These are phyloP conservation scores for Hevea brasiliensis DNA, from an alignment of 345 rosid species.

Conservation along the genomic window DNA sequence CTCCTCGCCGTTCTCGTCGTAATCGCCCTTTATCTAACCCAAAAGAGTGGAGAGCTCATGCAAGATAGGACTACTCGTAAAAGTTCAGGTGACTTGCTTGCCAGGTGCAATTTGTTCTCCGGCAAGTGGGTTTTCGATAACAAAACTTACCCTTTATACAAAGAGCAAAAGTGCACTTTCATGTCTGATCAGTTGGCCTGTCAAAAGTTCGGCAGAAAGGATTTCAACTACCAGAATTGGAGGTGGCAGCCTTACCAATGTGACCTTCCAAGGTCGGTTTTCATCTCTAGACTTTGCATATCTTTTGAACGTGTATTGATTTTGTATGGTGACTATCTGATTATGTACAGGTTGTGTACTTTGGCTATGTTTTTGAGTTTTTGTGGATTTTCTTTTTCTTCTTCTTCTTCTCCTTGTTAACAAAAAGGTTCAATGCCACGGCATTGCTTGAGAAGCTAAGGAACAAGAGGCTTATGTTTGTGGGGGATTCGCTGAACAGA, in stretches of 20 bases:
- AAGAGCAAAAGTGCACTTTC: slow-evolving; percentile 26
- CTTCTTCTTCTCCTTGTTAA: not conserved
- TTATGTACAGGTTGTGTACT: not conserved
- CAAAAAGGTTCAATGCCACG: slow-evolving; percentile 31
- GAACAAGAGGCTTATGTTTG: slow-evolving; percentile 32
- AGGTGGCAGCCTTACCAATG: slow-evolving; percentile 38
- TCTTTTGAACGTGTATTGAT: not conserved
- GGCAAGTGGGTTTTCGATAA: slow-evolving; percentile 39
- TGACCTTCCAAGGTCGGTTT: slow-evolving; percentile 29
- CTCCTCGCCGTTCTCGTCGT: slow-evolving; percentile 52
- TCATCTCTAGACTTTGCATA: not conserved
- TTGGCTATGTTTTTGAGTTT: not conserved
- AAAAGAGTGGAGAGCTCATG: slow-evolving; percentile 23
- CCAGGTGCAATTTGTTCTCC: slow-evolving; percentile 25
- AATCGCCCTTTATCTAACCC: slow-evolving; percentile 47
- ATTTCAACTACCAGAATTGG: slow-evolving; percentile 29
- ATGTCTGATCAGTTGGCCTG: slow-evolving; percentile 38
- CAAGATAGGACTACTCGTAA: slow-evolving; percentile 7
- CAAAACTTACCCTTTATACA: slow-evolving; percentile 28
- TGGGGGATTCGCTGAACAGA: slow-evolving; percentile 29
- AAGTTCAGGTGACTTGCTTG: slow-evolving; percentile 8
- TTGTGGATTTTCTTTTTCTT: not conserved
- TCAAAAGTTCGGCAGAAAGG: slow-evolving; percentile 34
- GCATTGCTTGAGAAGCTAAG: slow-evolving; percentile 31
- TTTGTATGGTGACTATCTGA: not conserved